Conservation (phyloP, 2,329 filamentous ascomycete genomes). For the Verticillium longisporum region DNA sequence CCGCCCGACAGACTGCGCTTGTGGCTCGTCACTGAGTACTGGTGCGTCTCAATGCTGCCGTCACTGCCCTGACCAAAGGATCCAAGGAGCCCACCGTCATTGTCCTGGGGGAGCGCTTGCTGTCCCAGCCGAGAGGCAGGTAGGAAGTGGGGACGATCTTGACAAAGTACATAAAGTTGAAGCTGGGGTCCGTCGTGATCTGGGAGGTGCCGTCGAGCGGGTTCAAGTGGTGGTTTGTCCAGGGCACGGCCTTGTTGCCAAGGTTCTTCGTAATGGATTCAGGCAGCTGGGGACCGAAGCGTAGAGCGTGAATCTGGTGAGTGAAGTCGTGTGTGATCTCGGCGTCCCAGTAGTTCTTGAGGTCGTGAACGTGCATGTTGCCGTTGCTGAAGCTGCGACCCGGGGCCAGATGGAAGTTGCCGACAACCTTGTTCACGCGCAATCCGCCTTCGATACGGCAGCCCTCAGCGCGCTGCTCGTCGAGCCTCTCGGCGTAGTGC, state of each 20-base stretch:
- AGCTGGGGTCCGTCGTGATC: conserved; percentile 71
- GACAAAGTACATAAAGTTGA: conserved; percentile 98
- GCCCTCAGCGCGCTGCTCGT: conserved; percentile 82
- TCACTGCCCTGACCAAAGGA: conserved; percentile 57
- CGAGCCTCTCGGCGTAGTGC: conserved; percentile 84
- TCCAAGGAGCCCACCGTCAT: conserved; percentile 59
- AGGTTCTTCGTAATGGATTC: conserved; percentile 59
- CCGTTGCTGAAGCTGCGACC: conserved; percentile 93
- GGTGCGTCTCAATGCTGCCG: conserved; percentile 92
- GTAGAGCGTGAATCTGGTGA: conserved; percentile 79
- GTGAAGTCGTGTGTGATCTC: conserved; percentile 76
- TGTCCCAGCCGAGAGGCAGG: conserved; percentile 83
- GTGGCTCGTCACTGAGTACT: conserved; percentile 97
- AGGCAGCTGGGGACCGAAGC: conserved; percentile 88
- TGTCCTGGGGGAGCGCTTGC: conserved; percentile 35
- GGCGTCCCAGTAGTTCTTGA: conserved; percentile 87
- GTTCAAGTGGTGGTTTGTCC: conserved; percentile 88
- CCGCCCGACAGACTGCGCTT: conserved; percentile 82
- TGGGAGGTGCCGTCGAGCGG: conserved; percentile 79
- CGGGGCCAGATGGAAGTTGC: conserved; percentile 97
- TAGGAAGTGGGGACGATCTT: conserved; percentile 98
- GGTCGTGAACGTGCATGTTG: conserved; percentile 95
- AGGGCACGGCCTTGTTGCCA: conserved; percentile 44
- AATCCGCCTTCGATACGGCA: conserved; percentile 90
- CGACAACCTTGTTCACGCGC: conserved; percentile 95